phyloP scores from a whole-genome alignment of 352 stramenopile genomes.

The Phytophthora lateralis region DNA sequence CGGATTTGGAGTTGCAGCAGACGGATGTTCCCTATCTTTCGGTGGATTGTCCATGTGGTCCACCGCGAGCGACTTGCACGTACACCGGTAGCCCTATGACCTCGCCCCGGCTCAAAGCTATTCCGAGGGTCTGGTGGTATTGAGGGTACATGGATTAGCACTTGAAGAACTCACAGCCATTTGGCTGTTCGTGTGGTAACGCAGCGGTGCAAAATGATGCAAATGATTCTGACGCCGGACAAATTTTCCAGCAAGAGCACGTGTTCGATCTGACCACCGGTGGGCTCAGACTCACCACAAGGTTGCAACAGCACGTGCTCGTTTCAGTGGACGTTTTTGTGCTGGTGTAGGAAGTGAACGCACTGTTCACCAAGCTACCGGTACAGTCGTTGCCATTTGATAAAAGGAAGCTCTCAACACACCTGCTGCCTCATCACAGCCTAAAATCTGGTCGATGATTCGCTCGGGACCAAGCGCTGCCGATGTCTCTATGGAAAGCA shows the following conservation, averaged over 20 bases:
- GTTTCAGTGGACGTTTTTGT: not conserved
- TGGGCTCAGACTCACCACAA: too few relatives aligned
- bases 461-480: not conserved
- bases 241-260: not conserved
- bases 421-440: not conserved
- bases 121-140: not conserved
- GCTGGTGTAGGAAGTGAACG: not conserved
- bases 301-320: not conserved
- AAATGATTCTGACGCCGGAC: slow-evolving; percentile 1
- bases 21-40: not conserved
- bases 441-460: not conserved
- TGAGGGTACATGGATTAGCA: too few relatives aligned
- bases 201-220: not conserved
- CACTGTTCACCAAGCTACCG: not conserved
- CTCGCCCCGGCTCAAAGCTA: not conserved
- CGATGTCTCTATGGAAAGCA: not conserved
- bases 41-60: not conserved
- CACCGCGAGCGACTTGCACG: too few relatives aligned
- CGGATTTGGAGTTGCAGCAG: not conserved
- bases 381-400: not conserved
- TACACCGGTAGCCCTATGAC: too few relatives aligned
- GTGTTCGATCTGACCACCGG: not conserved
- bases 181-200: not conserved
- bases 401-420: not conserved
- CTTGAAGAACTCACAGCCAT: too few relatives aligned